Evolutionary conservation across 257 asterid genomes (phyloP), one percentile per base, ranked within the genome.

Genomic region (Fraxinus pennsylvanica): DNA sequence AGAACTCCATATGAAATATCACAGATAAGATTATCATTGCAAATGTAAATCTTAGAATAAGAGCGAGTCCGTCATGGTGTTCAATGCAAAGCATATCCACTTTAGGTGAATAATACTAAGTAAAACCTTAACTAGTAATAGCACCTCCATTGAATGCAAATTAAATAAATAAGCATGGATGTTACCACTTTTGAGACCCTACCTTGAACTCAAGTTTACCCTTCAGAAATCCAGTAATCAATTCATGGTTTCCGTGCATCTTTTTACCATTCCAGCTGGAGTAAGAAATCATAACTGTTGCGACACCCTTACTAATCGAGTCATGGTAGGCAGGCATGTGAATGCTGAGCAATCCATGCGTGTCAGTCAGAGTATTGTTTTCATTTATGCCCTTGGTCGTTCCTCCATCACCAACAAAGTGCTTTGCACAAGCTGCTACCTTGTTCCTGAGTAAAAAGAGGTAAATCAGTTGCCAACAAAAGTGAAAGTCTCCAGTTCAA

Each of bases 161-260:
- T 15, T 47, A 47, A 10, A 47, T 14, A 47, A 14, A 5, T 15
- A 47, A 47, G 59, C 8, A 14, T 47, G 33, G 67, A 75, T 73
- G 61, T 27, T 30, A 70, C 10, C 72, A 32, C 9, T 57, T 75
- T 75, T 71, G 74, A 1, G 35, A 65, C 45, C 65, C 45, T 80
- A 94, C 97, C 97, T 93, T 92, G 91, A 93, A 92, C 75, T 87
- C 87, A 80, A 94, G 92, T 19, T 75, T 84, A 47, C 88, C 96
- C 91, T 87, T 87, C 14, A 87, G 91, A 29, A 79, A 87, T 25
- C 73, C 76, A 1, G 86, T 83, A 72, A 87, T 76, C 9, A 87
- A 79, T 19, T 80, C 77, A 1, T 76, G 84, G 72, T 85, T 83
- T 8, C 85, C 88, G 5, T 87, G 91, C 91, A 87, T 87, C 80